phyloP scores from a whole-genome alignment of 2,329 filamentous ascomycete species.

The Aschersonia sp. region DNA sequence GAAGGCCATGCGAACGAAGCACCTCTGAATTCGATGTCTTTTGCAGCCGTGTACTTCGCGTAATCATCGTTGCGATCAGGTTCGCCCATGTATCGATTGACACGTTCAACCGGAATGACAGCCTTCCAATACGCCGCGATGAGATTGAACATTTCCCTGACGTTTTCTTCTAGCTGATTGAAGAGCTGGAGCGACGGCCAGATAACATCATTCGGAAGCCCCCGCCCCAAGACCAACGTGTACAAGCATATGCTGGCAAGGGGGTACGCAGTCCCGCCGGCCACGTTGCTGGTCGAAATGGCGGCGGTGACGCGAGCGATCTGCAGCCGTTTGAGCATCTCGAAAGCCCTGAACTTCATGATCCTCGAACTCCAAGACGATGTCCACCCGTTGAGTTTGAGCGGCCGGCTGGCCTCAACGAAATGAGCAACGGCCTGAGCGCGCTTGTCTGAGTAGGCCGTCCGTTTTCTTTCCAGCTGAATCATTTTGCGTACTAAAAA shows the following conservation, averaged over 20 bases:
- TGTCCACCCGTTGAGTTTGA: conserved; percentile 27
- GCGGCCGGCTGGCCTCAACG: conserved; percentile 68
- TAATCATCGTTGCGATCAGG: conserved; percentile 53
- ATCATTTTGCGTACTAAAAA: conserved; percentile 53
- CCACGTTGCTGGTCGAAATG: conserved; percentile 55
- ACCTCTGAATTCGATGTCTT: conserved; percentile 38
- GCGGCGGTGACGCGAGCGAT: conserved; percentile 22
- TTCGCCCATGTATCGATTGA: conserved; percentile 78
- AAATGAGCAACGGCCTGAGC: conserved; percentile 75
- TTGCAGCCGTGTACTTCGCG: conserved; percentile 15
- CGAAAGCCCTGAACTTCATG: conserved; percentile 17
- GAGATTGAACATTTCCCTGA: conserved; percentile 62
- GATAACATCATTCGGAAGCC: conserved; percentile 65
- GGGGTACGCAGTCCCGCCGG: conserved; percentile 63
- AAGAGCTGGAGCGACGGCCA: conserved; percentile 81
- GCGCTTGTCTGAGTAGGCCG: conserved; percentile 60
- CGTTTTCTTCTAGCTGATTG: conserved; percentile 54
- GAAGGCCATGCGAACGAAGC: conserved; percentile 76
- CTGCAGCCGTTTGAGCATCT: conserved; percentile 22
- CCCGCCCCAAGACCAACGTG: conserved; percentile 53
- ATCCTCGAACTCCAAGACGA: conserved; percentile 20
- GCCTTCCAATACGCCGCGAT: conserved; percentile 70
- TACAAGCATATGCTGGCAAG: conserved; percentile 73
- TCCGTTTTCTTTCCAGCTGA: conserved; percentile 54
- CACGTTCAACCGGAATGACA: conserved; percentile 65